Base-by-base conservation (phyloP, 768 basidiomycete species). In the Russula sp. region DNA sequence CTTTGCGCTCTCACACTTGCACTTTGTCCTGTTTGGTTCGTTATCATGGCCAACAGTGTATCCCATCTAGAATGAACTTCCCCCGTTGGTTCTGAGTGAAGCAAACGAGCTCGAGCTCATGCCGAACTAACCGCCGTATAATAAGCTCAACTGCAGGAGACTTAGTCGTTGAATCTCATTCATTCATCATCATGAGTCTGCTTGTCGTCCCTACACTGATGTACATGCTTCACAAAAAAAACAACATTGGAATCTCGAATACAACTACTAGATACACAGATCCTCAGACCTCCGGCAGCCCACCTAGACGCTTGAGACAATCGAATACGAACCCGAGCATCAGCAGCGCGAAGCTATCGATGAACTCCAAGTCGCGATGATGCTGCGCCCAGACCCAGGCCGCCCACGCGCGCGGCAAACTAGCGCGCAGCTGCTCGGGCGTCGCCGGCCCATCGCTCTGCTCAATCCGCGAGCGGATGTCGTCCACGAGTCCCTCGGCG, bases 261-360 rank as follows among this genome's bases (percentile, higher is more conserved):
- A 10, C 1, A 13, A 6, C 22, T 47, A 47, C 46, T 14, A 25
- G 10, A 9, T n/a, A 16, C 7, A n/a, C 18, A 16, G 7, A 1
- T 6, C 18, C n/a, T 29, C 29, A 14, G 9, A 2, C 29, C 11
- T 60, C 16, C 20, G 36, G 50, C 18, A 53, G 38, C 32, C 1
- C 50, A 32, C 25, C 35, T 1, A 61, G 48, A 1, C 32, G 50
- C 45, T 59, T 58, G 7, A 63, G 57, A 4, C 51, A 43, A 9
- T 63, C 51, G 0, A 56, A 43, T 6, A 50, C 2, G 7, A 58
- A 22, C 0, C 78, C 78, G 43, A 91, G 74, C 0, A 83, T 82
- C 51, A 91, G 76, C 47, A 92, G 67, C 7, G 84, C 83, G 69
- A 91, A 91, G 65, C 87, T 90, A 59, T 81, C 77, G 6, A 71